Base-by-base conservation (phyloP, 306 rosid species). In the Acacia acuminata region DNA sequence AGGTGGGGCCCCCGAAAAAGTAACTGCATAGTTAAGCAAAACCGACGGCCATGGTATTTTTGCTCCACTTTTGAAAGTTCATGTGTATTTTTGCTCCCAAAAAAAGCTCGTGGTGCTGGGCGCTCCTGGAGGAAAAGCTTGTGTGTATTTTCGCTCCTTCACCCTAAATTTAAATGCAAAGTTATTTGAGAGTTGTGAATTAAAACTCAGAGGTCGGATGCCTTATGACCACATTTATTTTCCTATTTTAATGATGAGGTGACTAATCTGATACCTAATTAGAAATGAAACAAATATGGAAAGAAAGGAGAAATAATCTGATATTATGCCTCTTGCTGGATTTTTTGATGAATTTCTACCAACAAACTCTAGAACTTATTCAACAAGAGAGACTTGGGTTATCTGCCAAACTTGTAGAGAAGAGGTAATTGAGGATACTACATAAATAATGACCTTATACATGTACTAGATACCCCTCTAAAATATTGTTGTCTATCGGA, bases 291-390 rank as follows among this genome's bases (percentile, higher is more conserved):
- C 32, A 13, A 9, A 51, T 24, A 73, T 55, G 7, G 34, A 70
- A 40, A 13, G 56, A 15, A 51, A 44, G 15, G 61, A 34, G 30
- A 16, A 66, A 60, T 66, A 30, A 65, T 77, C 25, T 56, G 83
- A 84, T 74, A 78, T 75, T 85, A 51, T 81, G 64, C 68, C 78
- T 78, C 56, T 64, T 80, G 73, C 85, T 79, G 77, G 47, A 70
- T 55, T 72, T 84, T 66, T 83, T 30, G 82, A 20, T 68, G 80
- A 79, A 68, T 75, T 40, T 87, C 79, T 73, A 69, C 67, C 76
- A 47, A 77, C 81, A 93, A 97, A 89, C 92, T 60, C 84, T 89
- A 87, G 93, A 86, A 84, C 97, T 95, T 80, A 88, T 90, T 81
- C 89, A 83, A 63, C 94, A 95, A 83, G 98, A 95, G 85, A 89